These are phyloP conservation scores for Hamamelis virginiana DNA, from an alignment of 164 flowering plant species.

Conservation along the genomic window DNA sequence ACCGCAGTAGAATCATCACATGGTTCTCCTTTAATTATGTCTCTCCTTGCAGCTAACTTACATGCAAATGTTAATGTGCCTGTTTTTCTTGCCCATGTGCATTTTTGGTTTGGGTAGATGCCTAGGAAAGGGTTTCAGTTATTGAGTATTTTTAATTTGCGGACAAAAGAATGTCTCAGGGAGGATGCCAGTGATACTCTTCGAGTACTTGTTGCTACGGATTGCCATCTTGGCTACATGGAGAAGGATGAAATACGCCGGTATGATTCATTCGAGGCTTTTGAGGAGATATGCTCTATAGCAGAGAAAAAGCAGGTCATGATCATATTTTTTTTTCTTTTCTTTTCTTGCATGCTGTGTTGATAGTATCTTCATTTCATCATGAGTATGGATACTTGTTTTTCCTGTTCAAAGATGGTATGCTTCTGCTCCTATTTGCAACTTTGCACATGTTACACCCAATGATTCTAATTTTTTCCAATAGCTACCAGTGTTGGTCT, in stretches of 20 bases:
- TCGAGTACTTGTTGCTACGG: constrained; percentile 93
- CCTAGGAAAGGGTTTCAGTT: neutral
- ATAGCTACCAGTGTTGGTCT: neutral
- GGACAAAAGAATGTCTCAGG: constrained; percentile 33
- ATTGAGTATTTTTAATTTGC: neutral
- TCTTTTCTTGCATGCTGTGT: neutral
- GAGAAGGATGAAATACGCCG: constrained; percentile 96
- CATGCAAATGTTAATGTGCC: neutral
- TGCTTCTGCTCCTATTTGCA: neutral
- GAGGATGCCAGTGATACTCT: constrained; percentile 64
- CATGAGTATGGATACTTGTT: neutral
- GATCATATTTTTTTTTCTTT: neutral
- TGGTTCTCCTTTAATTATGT: neutral
- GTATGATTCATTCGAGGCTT: constrained; percentile 90
- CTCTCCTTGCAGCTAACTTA: neutral
- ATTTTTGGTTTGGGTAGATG: neutral
- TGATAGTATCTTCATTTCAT: neutral
- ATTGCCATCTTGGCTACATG: constrained; percentile 96
- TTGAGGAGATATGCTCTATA: constrained; percentile 96
- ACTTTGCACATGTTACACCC: neutral
- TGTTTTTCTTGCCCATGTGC: too few relatives aligned
- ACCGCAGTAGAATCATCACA: neutral
- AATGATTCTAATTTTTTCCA: neutral
- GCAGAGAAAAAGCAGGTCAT: constrained; percentile 83
- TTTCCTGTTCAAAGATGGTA: neutral